Conservation (phyloP, 495 filamentous ascomycete species). For the Penicillium riverlandense region DNA sequence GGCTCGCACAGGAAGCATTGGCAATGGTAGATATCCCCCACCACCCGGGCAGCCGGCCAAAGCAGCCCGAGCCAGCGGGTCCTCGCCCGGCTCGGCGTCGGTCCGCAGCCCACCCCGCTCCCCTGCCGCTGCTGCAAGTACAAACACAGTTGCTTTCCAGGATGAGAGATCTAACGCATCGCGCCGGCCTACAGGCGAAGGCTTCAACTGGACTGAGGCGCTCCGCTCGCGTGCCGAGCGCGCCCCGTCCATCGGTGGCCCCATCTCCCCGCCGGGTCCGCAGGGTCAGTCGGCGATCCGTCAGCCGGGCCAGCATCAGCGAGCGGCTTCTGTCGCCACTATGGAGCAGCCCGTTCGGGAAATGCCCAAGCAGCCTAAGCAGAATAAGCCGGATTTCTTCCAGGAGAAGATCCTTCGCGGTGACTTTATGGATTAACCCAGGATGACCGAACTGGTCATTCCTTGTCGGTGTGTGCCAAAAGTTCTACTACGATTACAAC, state of each 20-base stretch:
- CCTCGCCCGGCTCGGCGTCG: conserved; percentile 14
- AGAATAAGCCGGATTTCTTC: conserved; percentile 78
- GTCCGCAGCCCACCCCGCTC: conserved; percentile 13
- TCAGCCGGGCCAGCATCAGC: conserved; percentile 35
- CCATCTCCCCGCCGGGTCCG: conserved; percentile 28
- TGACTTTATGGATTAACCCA: conserved; percentile 85
- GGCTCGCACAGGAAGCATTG: conserved; percentile 44
- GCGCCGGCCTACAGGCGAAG: conserved; percentile 66
- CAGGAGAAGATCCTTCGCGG: conserved; percentile 95
- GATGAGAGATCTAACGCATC: conserved; percentile 41
- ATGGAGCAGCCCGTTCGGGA: conserved; percentile 63
- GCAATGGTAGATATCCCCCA: conserved; percentile 40
- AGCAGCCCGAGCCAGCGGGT: conserved; percentile 16
- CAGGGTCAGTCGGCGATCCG: conserved; percentile 7
- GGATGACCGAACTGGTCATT: no score
- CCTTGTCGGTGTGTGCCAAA: no score
- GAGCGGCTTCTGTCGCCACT: conserved; percentile 57
- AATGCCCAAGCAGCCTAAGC: conserved; percentile 58
- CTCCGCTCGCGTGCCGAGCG: conserved; percentile 84
- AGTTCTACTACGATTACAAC: no score
- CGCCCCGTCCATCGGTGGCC: conserved; percentile 52
- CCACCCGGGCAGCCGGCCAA: conserved; percentile 6
- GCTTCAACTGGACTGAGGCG: conserved; percentile 92
- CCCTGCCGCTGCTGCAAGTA: conserved; percentile 36
- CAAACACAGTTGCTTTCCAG: conserved; percentile 21